Percentiles rank a stretch among this genome's conserved stretches.
Evolutionary conservation across 805 yeast genomes (phyloP).

Genomic region (Candida michaelii): DNA sequence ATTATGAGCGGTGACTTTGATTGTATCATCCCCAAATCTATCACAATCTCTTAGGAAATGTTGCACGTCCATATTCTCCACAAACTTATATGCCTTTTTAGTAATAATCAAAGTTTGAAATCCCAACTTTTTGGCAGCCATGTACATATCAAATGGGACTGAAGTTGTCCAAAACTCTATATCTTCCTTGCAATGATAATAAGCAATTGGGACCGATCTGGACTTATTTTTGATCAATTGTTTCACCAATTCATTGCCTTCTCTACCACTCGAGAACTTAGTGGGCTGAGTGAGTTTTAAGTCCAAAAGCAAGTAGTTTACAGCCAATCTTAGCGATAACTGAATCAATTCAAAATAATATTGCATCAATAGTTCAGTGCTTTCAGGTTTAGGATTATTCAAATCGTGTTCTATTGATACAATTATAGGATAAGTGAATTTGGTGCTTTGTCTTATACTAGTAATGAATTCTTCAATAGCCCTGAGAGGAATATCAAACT

Average conservation of each 20-base stretch:
- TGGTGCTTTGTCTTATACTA: neutral
- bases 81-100: constrained; percentile 7
- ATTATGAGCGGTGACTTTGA: constrained; percentile 13
- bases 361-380: neutral
- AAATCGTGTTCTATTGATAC: neutral
- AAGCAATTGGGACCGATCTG: constrained; percentile 1
- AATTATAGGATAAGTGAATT: neutral
- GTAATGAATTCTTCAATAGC: neutral
- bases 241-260: neutral
- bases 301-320: neutral
- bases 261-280: neutral
- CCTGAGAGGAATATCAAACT: neutral
- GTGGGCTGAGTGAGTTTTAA: neutral
- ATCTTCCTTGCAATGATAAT: constrained; percentile 9
- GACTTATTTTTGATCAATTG: neutral
- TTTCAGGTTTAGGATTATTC: neutral
- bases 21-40: constrained; percentile 5
- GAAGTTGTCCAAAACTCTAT: constrained; percentile 4
- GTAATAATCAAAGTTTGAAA: constrained; percentile 10
- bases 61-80: constrained; percentile 14
- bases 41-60: constrained; percentile 6
- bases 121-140: constrained; percentile 10
- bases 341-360: neutral
- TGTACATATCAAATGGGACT: constrained; percentile 1
- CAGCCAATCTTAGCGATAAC: neutral